Evolutionary conservation across 345 rosid genomes (phyloP).

Genomic region (Hibiscus tridactylites): DNA sequence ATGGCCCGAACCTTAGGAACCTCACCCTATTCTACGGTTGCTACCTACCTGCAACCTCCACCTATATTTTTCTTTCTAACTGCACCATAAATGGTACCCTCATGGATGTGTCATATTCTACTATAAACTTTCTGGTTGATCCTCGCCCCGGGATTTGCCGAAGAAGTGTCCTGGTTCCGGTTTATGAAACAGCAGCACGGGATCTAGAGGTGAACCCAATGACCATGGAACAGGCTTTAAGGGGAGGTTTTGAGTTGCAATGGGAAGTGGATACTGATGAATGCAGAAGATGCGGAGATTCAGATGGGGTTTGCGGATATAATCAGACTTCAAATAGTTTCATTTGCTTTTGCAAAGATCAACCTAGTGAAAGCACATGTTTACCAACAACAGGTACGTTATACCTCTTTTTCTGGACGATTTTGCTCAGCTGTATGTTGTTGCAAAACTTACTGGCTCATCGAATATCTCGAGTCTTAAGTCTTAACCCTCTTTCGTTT

Average conservation of each 20-base stretch:
- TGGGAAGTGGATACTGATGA: background rate
- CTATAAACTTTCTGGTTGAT: background rate
- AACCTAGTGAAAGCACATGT: slow-evolving; percentile 9
- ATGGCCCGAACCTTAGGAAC: background rate
- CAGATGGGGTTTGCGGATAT: slow-evolving; percentile 14
- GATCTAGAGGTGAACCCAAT: background rate
- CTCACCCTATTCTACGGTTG: slow-evolving; percentile 4
- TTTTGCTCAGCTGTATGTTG: background rate
- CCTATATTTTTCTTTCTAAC: background rate
- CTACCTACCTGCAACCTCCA: background rate
- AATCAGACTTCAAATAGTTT: background rate
- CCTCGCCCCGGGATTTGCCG: background rate
- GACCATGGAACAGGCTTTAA: background rate
- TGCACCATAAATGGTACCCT: background rate
- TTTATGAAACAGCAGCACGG: slow-evolving; percentile 9
- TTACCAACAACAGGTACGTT: slow-evolving; percentile 9
- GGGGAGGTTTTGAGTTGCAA: slow-evolving; percentile 15
- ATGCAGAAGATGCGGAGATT: slow-evolving; percentile 5
- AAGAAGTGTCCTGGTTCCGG: background rate
- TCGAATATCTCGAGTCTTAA: background rate
- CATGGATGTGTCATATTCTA: background rate
- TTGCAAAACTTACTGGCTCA: background rate
- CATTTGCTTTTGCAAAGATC: slow-evolving; percentile 21
- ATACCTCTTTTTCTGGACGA: background rate
- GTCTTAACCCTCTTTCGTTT: background rate